These are phyloP conservation scores for Vinca minor DNA, from an alignment of 257 asterid genomes.

Conservation along the genomic window DNA sequence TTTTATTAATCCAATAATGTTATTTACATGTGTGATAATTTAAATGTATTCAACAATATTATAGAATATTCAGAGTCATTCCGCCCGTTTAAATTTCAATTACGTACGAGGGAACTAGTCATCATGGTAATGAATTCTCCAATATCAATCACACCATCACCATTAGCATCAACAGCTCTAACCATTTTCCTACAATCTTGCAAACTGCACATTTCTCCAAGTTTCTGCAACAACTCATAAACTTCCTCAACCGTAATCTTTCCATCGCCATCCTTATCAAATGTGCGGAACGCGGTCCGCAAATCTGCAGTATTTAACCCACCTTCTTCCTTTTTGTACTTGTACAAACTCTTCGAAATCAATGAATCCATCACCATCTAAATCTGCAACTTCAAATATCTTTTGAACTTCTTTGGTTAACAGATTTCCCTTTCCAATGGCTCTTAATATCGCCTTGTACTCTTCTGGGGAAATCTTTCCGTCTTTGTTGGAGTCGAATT, in stretches of 20 bases:
- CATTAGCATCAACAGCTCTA: constrained; percentile 65
- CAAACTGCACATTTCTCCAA: constrained; percentile 56
- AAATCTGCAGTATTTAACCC: constrained; percentile 54
- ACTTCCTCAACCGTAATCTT: constrained; percentile 64
- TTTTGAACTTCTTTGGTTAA: constrained; percentile 50
- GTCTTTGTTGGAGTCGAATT: constrained; percentile 60
- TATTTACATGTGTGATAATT: too few species aligned
- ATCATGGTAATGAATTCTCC: constrained; percentile 80
- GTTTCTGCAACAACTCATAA: constrained; percentile 44
- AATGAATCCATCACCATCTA: constrained; percentile 73
- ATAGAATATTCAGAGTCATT: too few species aligned
- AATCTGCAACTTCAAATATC: constrained; percentile 74
- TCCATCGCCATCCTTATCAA: constrained; percentile 74
- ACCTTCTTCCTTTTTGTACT: constrained; percentile 65
- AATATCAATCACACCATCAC: constrained; percentile 85
- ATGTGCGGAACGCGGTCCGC: constrained; percentile 55
- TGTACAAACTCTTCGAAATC: constrained; percentile 78
- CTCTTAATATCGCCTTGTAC: constrained; percentile 57
- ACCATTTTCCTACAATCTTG: constrained; percentile 80
- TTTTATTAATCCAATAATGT: too few species aligned
- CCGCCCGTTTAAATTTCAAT: too few species aligned
- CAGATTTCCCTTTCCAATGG: constrained; percentile 43
- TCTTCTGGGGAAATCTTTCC: constrained; percentile 82
- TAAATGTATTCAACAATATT: too few species aligned
- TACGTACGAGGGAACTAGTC: constrained; percentile 49